Percentiles rank a stretch among this genome's conserved stretches.
These are phyloP conservation scores for Suillus sp. DNA, from an alignment of 768 basidiomycete species.

Conservation along the genomic window DNA sequence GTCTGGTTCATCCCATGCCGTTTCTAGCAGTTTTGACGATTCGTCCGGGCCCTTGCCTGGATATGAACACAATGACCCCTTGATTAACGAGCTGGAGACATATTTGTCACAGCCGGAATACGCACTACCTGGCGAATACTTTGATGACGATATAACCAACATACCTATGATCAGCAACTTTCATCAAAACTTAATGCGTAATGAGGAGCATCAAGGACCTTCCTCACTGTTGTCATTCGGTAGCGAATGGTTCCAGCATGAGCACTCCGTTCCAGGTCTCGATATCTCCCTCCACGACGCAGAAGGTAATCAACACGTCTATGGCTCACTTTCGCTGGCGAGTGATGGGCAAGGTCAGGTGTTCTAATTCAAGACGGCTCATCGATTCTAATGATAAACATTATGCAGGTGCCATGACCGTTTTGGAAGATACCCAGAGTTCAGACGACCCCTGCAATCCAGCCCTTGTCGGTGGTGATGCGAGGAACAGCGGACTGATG, in stretches of 20 bases:
- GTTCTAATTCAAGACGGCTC: not conserved
- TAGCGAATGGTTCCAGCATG: not conserved
- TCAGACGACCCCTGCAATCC: too few species aligned
- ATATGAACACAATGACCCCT: not conserved
- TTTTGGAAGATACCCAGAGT: not conserved
- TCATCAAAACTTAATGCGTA: not conserved
- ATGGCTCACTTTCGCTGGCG: not conserved
- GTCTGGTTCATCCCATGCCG: not conserved
- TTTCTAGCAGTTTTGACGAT: not conserved
- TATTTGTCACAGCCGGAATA: not conserved
- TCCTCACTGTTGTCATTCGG: not conserved
- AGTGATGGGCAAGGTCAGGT: conserved; percentile 1
- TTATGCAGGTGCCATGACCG: not conserved
- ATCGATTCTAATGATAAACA: not conserved
- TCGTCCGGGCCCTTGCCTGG: not conserved
- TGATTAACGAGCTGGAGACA: not conserved
- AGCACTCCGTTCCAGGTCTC: not conserved
- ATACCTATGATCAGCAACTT: not conserved
- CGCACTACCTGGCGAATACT: not conserved
- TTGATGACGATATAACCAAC: not conserved
- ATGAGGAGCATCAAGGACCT: not conserved
- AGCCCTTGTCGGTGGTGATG: not conserved
- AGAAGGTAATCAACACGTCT: not conserved
- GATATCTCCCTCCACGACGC: not conserved
- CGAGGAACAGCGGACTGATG: too few species aligned